A percentile compares a stretch with the other conserved stretches of the same genome.
These are phyloP conservation scores for Acacia pycnantha DNA, from an alignment of 331 rosid species.

Conservation along the genomic window DNA sequence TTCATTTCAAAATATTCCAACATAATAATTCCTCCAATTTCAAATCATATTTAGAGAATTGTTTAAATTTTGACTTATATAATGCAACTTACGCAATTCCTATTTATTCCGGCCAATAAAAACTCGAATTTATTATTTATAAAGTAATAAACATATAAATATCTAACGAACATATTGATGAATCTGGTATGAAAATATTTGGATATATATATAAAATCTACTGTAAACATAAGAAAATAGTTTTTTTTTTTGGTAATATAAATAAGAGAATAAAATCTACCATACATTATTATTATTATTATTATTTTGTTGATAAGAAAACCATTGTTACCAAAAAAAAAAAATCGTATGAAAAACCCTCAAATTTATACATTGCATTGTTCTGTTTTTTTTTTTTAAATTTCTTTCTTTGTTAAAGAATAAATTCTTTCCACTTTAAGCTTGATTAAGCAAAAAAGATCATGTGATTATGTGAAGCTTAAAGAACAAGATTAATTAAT, in stretches of 20 bases:
- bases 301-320: not conserved
- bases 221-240: not conserved
- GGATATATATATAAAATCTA: not conserved
- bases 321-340: not conserved
- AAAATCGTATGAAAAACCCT: no score
- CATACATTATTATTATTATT: not conserved
- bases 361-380: not conserved
- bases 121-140: not conserved
- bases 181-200: not conserved
- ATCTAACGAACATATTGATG: not conserved
- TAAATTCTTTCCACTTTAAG: not conserved
- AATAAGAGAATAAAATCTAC: not conserved
- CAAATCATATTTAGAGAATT: not conserved
- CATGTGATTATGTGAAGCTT: conserved; percentile 36
- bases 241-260: no score
- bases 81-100: not conserved
- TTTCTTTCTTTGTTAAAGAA: not conserved
- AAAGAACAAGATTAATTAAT: conserved; percentile 22
- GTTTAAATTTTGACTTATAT: not conserved
- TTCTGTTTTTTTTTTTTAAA: not conserved
- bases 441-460: not conserved
- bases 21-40: no score
- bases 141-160: not conserved
- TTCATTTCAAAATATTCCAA: no score
- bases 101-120: not conserved